Evolutionary conservation across 2,329 filamentous ascomycete genomes (phyloP).

Genomic region (Xylariaceae sp.): DNA sequence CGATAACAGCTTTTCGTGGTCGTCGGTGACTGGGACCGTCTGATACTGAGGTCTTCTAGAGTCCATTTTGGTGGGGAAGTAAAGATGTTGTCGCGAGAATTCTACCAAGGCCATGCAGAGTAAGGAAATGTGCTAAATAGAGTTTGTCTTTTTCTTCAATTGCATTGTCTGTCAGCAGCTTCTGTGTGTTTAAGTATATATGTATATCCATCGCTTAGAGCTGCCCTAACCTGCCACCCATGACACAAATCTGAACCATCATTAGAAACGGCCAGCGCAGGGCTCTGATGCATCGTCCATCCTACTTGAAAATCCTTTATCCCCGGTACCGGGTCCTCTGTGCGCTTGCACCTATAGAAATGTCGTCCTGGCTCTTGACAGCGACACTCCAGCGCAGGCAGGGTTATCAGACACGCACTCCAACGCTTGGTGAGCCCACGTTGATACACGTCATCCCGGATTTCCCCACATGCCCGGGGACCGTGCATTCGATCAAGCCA

Average conservation of each 20-base stretch:
- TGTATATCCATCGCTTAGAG: background rate
- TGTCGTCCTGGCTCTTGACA: too few species aligned
- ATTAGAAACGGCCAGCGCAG: background rate
- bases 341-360: background rate
- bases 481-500: too few species aligned
- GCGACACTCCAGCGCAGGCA: too few species aligned
- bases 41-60: conserved; percentile 32
- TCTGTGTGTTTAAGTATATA: background rate
- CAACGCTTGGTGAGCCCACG: too few species aligned
- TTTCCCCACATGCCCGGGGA: too few species aligned
- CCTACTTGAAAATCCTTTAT: background rate
- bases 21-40: conserved; percentile 36
- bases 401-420: too few species aligned
- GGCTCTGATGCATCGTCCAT: background rate
- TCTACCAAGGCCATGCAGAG: too few species aligned
- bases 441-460: background rate
- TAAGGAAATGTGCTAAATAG: too few species aligned
- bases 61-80: conserved; percentile 17
- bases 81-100: too few species aligned
- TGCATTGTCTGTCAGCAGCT: background rate
- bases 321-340: background rate
- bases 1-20: conserved; percentile 39
- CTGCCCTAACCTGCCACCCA: background rate
- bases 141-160: background rate
- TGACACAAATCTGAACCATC: background rate